phyloP scores from a whole-genome alignment of 73 alveolate genomes.

The Tetrahymena thermophila region DNA sequence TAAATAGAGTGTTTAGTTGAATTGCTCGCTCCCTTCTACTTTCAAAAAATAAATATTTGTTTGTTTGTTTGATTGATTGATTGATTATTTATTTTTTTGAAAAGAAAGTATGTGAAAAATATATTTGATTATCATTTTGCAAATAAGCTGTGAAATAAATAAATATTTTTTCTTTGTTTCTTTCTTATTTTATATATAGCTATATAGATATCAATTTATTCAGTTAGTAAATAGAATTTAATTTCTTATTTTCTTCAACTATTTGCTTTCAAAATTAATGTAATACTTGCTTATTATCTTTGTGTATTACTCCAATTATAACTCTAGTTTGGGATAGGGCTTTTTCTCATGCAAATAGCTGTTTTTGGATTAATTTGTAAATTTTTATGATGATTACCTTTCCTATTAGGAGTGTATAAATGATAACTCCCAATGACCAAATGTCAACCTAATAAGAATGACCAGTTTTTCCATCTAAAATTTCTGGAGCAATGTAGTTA shows the following conservation, averaged over 20 bases:
- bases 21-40: not conserved
- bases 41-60: not conserved
- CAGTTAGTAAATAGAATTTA: slow-evolving; percentile 21
- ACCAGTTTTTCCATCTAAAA: slow-evolving; percentile 56
- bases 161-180: not conserved
- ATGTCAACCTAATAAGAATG: slow-evolving; percentile 76
- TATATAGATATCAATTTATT: not conserved
- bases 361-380: not conserved
- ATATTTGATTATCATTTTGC: not conserved
- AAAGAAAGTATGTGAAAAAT: not conserved
- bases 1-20: not conserved
- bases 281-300: not conserved
- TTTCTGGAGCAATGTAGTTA: slow-evolving; percentile 90
- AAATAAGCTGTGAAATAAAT: not conserved
- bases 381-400: not conserved
- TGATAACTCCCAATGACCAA: slow-evolving; percentile 78
- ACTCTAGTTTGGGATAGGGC: not conserved
- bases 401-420: slow-evolving; percentile 60
- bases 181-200: not conserved
- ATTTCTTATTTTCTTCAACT: slow-evolving; percentile 25
- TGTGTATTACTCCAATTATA: not conserved
- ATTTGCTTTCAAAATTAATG: not conserved
- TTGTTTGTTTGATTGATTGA: too few species aligned
- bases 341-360: not conserved
- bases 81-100: too few species aligned